These are phyloP conservation scores for Uncinocarpus reesii DNA, from an alignment of 2,329 filamentous ascomycete genomes.

Conservation along the genomic window DNA sequence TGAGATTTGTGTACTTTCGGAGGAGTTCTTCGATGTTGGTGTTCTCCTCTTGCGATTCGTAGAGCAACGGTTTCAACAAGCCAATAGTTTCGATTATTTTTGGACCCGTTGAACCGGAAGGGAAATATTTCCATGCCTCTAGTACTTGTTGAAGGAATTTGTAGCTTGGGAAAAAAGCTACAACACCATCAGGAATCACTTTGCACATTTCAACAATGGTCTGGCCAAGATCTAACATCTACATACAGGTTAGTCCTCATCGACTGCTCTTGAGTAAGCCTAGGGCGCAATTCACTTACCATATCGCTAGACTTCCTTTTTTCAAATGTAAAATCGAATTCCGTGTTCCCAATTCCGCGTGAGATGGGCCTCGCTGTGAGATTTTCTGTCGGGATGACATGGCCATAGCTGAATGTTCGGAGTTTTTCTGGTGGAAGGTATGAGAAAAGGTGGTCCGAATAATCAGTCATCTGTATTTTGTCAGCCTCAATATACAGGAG, in stretches of 20 bases:
- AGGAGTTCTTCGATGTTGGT: constrained; percentile 57
- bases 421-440: constrained; percentile 55
- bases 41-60: constrained; percentile 38
- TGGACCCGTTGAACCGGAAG: constrained; percentile 21
- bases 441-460: constrained; percentile 74
- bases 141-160: constrained; percentile 72
- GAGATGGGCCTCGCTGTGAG: constrained; percentile 66
- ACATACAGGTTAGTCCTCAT: constrained; percentile 7
- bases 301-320: constrained; percentile 59
- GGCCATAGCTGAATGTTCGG: constrained; percentile 78
- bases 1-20: constrained; percentile 58
- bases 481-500: background rate
- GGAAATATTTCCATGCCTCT: constrained; percentile 47
- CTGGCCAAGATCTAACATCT: constrained; percentile 61
- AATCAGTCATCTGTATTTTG: constrained; percentile 61
- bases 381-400: constrained; percentile 78
- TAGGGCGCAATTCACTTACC: no score
- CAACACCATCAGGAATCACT: constrained; percentile 74
- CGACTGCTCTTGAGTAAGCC: no score
- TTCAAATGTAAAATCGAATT: constrained; percentile 82
- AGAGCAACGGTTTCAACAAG: constrained; percentile 42
- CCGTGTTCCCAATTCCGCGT: constrained; percentile 37
- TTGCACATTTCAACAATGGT: constrained; percentile 62
- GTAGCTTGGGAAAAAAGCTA: constrained; percentile 95
- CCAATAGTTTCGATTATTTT: constrained; percentile 27